Conservation (phyloP, 805 yeast species). For the Barnettozyma californica region DNA sequence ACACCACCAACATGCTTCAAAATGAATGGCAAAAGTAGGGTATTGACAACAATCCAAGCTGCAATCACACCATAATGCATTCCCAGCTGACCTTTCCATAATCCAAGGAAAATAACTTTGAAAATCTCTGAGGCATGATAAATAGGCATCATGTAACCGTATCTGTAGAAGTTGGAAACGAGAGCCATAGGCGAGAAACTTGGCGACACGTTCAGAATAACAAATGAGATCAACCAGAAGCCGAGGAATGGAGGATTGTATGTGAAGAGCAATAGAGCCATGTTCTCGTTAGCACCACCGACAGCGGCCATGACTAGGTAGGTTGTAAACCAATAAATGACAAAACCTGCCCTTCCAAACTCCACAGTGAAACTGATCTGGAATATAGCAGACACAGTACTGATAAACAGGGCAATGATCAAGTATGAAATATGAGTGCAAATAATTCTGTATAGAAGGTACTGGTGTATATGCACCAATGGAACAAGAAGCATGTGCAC, state of each 20-base stretch:
- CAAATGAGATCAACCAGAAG: constrained; percentile 69
- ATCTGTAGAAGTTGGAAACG: constrained; percentile 50
- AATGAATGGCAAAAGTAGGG: constrained; percentile 38
- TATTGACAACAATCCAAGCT: constrained; percentile 55
- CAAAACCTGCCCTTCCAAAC: constrained; percentile 66
- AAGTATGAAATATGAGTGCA: constrained; percentile 50
- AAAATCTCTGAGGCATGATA: constrained; percentile 59
- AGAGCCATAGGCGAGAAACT: constrained; percentile 62
- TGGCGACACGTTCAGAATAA: constrained; percentile 61
- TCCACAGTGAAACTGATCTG: constrained; percentile 54
- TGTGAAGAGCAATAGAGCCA: constrained; percentile 46
- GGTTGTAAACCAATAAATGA: constrained; percentile 67
- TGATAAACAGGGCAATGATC: constrained; percentile 51
- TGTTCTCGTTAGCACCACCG: constrained; percentile 69
- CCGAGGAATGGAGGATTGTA: constrained; percentile 61
- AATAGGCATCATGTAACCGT: constrained; percentile 66
- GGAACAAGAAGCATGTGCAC: constrained; percentile 47
- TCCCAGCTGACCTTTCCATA: constrained; percentile 54
- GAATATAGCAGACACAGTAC: constrained; percentile 60
- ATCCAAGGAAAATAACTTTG: constrained; percentile 52
- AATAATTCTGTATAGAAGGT: constrained; percentile 46
- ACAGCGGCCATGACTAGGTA: constrained; percentile 69
- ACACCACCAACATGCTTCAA: constrained; percentile 36
- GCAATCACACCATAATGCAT: constrained; percentile 52
- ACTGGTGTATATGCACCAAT: constrained; percentile 38